Evolutionary conservation across 139 green algal species (phyloP), one percentile per base, ranked within the genome.

Genomic region (Edaphochlamys debaryana): DNA sequence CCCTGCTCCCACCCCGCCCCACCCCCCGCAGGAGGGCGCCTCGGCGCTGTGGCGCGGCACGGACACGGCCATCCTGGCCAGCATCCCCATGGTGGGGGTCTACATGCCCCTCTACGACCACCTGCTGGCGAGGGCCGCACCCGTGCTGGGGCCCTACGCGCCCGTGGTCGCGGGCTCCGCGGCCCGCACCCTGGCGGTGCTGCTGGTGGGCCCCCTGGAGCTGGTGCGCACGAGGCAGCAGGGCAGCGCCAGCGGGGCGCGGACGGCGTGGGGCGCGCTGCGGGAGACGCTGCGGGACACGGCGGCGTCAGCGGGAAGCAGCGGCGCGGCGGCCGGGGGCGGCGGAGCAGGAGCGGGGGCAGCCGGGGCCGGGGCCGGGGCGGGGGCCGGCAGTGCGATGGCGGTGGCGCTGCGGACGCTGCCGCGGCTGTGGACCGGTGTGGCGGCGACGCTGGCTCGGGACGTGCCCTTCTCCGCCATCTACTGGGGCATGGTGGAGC

Each of bases 21-120:
- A 0, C 2, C 23, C 69, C 54, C 41, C 58, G 50, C 73, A 86
- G 70, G 95, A 98, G 88, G 95, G 95, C n/a, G 13, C 91, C 4
- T 32, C 66, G 1, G 86, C 80, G 37, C 79, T 98, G 30, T 98
- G 94, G 94, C 90, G 92, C 8, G 95, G 95, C 69, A 95, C 93
- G 29, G 86, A 92, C 45, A 87, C 92, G 0, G 88, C 94, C 15
- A 87, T 98, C 34, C 86, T 96, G 22, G 96, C 96, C 82, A 82
- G 91, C 11, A 87, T 97, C 0, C 94, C 95, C 11, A 97, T 96
- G 91, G 93, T 99, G 8, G 95, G 96, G 27, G 95, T 99, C 66
- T 99, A 99, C 87, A 92, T 99, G 80, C 97, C 97, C 0, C 80
- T 98, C 25, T 99, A 99, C 82, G 97, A 99, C 80, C 70, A 86